Percentiles rank a stretch among this genome's conserved stretches.
Conservation (phyloP, 2,329 filamentous ascomycete species). For the Teratosphaeriaceae sp. region DNA sequence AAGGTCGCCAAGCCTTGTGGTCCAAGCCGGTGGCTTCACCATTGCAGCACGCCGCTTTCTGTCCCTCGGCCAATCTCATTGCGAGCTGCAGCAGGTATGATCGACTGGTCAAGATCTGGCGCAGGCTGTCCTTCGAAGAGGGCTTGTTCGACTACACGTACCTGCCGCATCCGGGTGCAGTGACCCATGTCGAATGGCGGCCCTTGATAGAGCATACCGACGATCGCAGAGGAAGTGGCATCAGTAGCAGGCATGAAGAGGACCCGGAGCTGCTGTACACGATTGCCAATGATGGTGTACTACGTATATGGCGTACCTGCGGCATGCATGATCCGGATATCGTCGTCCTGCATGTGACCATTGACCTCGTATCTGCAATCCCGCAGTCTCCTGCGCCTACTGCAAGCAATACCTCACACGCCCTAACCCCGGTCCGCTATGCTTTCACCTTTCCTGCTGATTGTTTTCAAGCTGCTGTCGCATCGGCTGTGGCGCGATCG, state of each 20-base stretch:
- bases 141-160: conserved; percentile 88
- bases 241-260: conserved; percentile 24
- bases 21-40: conserved; percentile 65
- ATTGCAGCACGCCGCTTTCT: conserved; percentile 68
- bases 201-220: conserved; percentile 60
- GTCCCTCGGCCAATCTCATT: conserved; percentile 80
- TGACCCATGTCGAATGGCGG: conserved; percentile 83
- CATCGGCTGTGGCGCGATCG: conserved; percentile 46
- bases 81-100: conserved; percentile 75
- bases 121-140: conserved; percentile 77
- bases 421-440: conserved; percentile 48
- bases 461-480: conserved; percentile 63
- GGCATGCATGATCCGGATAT: conserved; percentile 66
- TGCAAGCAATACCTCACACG: conserved; percentile 44
- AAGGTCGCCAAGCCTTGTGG: conserved; percentile 55
- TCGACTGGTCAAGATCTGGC: conserved; percentile 86
- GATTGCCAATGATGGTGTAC: conserved; percentile 68
- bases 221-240: conserved; percentile 40
- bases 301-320: conserved; percentile 77
- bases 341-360: conserved; percentile 70
- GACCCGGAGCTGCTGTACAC: conserved; percentile 83
- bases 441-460: conserved; percentile 77
- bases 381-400: conserved; percentile 23
- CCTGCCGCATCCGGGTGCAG: conserved; percentile 70
- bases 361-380: conserved; percentile 70